Percentiles rank a stretch among this genome's conserved stretches.
These are phyloP conservation scores for Fusarium annulatum DNA, from an alignment of 2,329 filamentous ascomycete genomes.

Conservation along the genomic window DNA sequence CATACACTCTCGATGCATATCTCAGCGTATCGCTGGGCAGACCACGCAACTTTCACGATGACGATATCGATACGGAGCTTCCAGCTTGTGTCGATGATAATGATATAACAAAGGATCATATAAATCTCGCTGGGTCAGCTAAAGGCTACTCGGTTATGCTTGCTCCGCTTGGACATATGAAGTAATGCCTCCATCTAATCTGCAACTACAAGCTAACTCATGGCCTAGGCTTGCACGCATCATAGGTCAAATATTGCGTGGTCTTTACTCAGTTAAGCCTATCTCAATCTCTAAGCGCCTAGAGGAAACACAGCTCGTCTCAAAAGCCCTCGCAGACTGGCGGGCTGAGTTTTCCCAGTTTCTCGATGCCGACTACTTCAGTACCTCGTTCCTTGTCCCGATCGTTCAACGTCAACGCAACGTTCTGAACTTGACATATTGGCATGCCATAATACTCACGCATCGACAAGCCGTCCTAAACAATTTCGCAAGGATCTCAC, in stretches of 20 bases:
- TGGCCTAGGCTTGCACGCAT: conserved; percentile 49
- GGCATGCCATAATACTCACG: conserved; percentile 55
- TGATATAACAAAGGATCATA: conserved; percentile 34
- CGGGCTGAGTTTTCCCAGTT: conserved; percentile 50
- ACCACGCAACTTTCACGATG: conserved; percentile 41
- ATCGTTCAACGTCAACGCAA: conserved; percentile 56
- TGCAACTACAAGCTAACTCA: not conserved
- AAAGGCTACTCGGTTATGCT: conserved; percentile 46
- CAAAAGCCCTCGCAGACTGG: conserved; percentile 50
- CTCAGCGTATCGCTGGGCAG: conserved; percentile 40
- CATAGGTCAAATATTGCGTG: conserved; percentile 49
- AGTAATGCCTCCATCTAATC: conserved; percentile 30
- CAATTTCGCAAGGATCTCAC: conserved; percentile 45
- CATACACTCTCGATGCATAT: conserved; percentile 41
- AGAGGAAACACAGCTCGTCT: conserved; percentile 45
- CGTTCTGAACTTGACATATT: conserved; percentile 55
- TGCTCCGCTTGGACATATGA: conserved; percentile 51
- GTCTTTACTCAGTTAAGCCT: conserved; percentile 52
- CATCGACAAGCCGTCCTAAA: conserved; percentile 53
- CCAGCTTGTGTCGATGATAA: conserved; percentile 39
- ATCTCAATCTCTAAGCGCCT: conserved; percentile 43
- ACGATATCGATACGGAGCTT: conserved; percentile 43
- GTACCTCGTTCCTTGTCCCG: conserved; percentile 49
- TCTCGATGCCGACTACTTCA: conserved; percentile 53
- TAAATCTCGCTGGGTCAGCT: conserved; percentile 4